Conservation (phyloP, 176 grass and related monocot species). For the Musa beccarii region DNA sequence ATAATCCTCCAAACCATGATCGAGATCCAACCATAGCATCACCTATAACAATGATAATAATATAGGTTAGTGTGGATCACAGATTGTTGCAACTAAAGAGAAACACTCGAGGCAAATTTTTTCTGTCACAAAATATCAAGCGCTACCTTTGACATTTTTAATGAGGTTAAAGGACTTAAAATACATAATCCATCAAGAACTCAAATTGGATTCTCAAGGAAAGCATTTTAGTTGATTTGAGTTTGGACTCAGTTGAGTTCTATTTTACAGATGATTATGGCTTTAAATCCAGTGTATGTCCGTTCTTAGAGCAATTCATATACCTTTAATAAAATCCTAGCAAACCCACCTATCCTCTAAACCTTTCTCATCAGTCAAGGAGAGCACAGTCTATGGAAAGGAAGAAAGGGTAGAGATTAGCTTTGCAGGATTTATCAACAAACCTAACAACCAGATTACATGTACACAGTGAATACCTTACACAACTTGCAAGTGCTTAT, state of each 20-base stretch:
- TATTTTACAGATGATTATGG: no score
- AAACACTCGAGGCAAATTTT: not conserved
- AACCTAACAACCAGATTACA: no score
- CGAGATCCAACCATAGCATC: conserved; percentile 83
- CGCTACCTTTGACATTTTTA: not conserved
- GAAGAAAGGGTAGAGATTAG: no score
- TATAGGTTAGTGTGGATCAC: not conserved
- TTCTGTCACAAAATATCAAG: not conserved
- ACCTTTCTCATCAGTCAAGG: no score
- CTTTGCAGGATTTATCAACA: no score
- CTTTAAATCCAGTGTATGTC: no score
- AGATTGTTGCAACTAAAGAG: not conserved
- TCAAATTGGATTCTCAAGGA: not conserved
- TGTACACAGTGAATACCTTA: no score
- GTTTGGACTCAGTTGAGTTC: not conserved
- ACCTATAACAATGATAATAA: conserved; percentile 26
- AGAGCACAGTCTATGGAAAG: no score
- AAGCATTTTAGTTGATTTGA: not conserved
- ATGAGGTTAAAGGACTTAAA: not conserved
- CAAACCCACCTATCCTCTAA: no score
- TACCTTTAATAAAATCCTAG: no score
- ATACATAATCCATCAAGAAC: not conserved
- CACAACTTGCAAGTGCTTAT: no score
- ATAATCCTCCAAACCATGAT: conserved; percentile 83
- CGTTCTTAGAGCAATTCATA: no score